Conservation (phyloP, 2,329 filamentous ascomycete genomes). For the Neofusicoccum sp. region DNA sequence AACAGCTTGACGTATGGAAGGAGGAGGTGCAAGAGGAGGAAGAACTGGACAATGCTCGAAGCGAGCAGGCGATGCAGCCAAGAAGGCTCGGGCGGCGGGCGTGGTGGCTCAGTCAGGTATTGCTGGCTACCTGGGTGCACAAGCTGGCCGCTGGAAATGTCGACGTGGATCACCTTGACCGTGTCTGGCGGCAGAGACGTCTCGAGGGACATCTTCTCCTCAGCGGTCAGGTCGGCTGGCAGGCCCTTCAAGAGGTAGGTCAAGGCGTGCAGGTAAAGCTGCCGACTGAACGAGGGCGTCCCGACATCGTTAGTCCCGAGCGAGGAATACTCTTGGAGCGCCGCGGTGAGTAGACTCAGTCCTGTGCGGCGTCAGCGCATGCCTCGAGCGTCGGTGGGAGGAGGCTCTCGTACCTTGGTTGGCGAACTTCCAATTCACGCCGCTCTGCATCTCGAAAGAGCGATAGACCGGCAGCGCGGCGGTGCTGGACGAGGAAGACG, state of each 20-base stretch:
- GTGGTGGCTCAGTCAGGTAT: constrained; percentile 12
- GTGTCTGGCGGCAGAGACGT: constrained; percentile 48
- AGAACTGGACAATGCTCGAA: constrained; percentile 55
- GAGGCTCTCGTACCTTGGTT: constrained; percentile 42
- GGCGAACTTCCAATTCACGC: constrained; percentile 53
- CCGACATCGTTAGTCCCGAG: constrained; percentile 29
- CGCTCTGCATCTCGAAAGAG: constrained; percentile 34
- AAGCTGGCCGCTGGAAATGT: constrained; percentile 23
- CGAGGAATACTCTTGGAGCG: constrained; percentile 45
- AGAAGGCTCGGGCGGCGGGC: constrained; percentile 37
- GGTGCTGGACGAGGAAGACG: constrained; percentile 24
- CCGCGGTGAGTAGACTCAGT: constrained; percentile 46
- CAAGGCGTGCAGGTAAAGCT: constrained; percentile 63
- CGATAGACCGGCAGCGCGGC: constrained; percentile 24
- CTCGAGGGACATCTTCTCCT: constrained; percentile 54
- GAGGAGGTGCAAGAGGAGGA: constrained; percentile 60
- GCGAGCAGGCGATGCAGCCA: constrained; percentile 61
- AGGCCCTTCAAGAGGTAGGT: constrained; percentile 64
- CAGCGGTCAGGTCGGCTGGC: constrained; percentile 55
- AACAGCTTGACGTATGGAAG: constrained; percentile 60
- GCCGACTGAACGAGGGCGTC: constrained; percentile 53
- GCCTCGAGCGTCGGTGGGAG: background rate
- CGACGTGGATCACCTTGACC: constrained; percentile 16
- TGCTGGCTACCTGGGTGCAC: constrained; percentile 14
- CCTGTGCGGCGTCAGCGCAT: constrained; percentile 32